phyloP scores from a whole-genome alignment of 1,139 yeast genomes.

The Protomyces inundatus region DNA sequence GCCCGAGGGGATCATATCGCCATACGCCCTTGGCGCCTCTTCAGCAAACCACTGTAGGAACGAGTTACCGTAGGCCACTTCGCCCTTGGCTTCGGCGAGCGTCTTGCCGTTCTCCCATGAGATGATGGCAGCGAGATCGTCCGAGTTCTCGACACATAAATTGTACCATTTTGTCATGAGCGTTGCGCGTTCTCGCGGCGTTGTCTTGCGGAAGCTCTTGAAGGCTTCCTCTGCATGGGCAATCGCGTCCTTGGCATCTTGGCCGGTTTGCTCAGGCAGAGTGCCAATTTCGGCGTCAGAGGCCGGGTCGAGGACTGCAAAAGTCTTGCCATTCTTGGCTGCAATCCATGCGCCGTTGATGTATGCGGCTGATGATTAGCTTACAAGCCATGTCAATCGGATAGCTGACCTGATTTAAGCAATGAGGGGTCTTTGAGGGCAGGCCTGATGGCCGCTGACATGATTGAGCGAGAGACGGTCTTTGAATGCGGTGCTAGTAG shows the following conservation, averaged over 20 bases:
- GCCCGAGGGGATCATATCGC: constrained; percentile 65
- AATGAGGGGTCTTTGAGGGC: not conserved
- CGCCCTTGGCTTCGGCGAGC: constrained; percentile 71
- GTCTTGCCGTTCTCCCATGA: constrained; percentile 86
- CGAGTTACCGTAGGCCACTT: constrained; percentile 68
- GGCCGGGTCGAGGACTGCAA: constrained; percentile 73
- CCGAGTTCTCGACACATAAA: constrained; percentile 60
- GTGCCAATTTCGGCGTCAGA: constrained; percentile 54
- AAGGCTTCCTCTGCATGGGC: constrained; percentile 60
- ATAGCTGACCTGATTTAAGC: not conserved
- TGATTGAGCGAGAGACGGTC: not conserved
- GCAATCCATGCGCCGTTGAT: constrained; percentile 68
- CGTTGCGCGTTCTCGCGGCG: constrained; percentile 62
- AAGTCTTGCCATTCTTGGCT: constrained; percentile 50
- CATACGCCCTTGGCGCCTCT: constrained; percentile 74
- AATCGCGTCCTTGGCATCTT: constrained; percentile 48
- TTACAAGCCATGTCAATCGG: not conserved
- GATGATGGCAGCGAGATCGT: constrained; percentile 67
- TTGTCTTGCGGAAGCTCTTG: constrained; percentile 51
- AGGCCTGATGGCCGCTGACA: not conserved
- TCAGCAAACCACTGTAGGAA: constrained; percentile 87
- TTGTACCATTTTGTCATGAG: constrained; percentile 61
- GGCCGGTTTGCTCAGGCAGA: constrained; percentile 54
- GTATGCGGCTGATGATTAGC: constrained; percentile 41
- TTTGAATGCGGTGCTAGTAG: not conserved